Percentiles rank a stretch among this genome's conserved stretches.
These are phyloP conservation scores for Ilyonectria robusta DNA, from an alignment of 2,329 filamentous ascomycete genomes.

Conservation along the genomic window DNA sequence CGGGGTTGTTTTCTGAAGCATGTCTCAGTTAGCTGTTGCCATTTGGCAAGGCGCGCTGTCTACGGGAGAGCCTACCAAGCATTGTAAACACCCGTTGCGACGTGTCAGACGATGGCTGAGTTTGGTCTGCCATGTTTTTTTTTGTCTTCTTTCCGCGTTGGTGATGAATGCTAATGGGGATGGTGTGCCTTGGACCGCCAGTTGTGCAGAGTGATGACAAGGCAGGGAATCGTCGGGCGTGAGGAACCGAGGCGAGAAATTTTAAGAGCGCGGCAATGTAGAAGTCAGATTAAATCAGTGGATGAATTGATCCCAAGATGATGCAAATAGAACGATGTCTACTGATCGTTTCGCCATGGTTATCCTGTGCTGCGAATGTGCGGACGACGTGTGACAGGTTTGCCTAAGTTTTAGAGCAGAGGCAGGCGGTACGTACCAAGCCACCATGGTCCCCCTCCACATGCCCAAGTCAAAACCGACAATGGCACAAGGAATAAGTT, in stretches of 20 bases:
- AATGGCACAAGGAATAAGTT: no score
- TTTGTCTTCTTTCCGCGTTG: not conserved
- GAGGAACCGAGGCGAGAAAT: no score
- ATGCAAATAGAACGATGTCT: no score
- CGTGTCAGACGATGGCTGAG: not conserved
- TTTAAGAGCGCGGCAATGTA: no score
- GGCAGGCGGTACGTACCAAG: not conserved
- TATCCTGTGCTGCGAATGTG: no score
- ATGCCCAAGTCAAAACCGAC: not conserved
- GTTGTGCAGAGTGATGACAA: no score
- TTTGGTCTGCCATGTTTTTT: not conserved
- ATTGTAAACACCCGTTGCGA: slow-evolving; percentile 1
- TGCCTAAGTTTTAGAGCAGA: not conserved
- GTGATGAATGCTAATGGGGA: not conserved
- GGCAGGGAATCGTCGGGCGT: no score
- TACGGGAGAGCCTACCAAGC: not conserved
- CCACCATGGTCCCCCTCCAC: not conserved
- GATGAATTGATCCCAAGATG: no score
- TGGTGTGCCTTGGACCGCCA: no score
- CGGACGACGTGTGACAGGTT: not conserved
- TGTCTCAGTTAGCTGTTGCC: not conserved
- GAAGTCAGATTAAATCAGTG: no score
- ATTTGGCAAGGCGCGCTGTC: not conserved
- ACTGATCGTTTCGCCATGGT: no score
- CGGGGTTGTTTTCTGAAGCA: slow-evolving; percentile 71